A percentile compares a stretch with the other conserved stretches of the same genome.
Conservation (phyloP, 2,329 filamentous ascomycete genomes). For the Lasiodiplodia theobromae region DNA sequence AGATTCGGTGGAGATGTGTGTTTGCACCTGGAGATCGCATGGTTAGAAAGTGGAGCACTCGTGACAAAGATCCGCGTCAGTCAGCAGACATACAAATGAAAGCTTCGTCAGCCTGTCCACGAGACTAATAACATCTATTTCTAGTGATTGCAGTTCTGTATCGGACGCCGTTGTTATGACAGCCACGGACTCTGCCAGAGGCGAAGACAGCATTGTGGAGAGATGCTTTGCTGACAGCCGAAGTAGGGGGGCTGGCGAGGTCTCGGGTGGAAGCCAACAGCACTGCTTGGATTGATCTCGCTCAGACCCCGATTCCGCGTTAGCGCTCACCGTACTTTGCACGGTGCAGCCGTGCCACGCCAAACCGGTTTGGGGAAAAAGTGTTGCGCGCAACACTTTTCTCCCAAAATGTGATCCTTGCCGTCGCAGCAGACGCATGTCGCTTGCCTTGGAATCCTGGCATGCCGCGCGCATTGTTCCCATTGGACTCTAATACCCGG, state of each 20-base stretch:
- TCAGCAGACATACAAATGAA: constrained; percentile 2
- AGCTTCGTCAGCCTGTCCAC: constrained; percentile 5
- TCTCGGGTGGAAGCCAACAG: neutral
- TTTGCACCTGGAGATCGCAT: neutral
- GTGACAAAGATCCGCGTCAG: neutral
- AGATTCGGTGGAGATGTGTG: constrained; percentile 1
- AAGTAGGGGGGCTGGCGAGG: neutral
- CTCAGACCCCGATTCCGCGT: neutral
- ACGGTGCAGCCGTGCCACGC: neutral
- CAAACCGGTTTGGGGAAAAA: constrained; percentile 8
- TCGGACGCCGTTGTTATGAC: constrained; percentile 1
- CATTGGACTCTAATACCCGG: neutral
- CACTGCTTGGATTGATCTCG: neutral
- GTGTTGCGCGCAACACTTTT: neutral
- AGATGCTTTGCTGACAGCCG: neutral
- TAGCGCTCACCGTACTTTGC: constrained; percentile 10
- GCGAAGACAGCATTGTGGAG: neutral
- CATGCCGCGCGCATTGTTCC: neutral
- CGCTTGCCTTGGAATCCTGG: neutral
- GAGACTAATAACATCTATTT: neutral
- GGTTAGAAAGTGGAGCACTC: constrained; percentile 2
- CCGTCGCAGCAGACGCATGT: neutral
- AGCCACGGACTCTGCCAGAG: neutral
- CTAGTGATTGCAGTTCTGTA: neutral
- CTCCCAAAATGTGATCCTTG: neutral